Evolutionary conservation across 768 basidiomycete genomes (phyloP).

Genomic region (Leucosporidium scottii): DNA sequence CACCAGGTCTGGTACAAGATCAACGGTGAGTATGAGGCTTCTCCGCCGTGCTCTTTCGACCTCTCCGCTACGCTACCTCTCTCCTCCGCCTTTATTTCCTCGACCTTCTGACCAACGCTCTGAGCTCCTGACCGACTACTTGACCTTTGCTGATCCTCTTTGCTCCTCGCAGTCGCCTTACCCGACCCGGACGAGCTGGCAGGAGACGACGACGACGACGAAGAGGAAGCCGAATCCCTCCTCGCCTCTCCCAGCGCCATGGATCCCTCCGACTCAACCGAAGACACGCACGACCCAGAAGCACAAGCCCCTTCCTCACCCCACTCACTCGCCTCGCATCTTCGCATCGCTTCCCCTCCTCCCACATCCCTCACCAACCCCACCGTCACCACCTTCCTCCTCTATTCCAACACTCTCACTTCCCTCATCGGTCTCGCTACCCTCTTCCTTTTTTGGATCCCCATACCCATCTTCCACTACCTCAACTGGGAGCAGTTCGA

Average conservation of each 20-base stretch:
- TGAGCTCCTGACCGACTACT: too few relatives aligned
- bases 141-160: too few relatives aligned
- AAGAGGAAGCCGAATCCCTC: conserved; percentile 25
- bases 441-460: conserved; percentile 65
- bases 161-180: conserved; percentile 10
- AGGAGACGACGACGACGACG: conserved; percentile 39
- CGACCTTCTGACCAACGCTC: too few relatives aligned
- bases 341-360: background rate
- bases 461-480: conserved; percentile 66
- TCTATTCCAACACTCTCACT: conserved; percentile 76
- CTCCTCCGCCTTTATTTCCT: too few relatives aligned
- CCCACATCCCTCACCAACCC: conserved; percentile 36
- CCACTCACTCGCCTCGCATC: background rate
- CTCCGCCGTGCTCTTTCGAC: too few relatives aligned
- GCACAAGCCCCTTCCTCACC: background rate
- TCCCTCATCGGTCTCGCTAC: conserved; percentile 73
- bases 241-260: background rate
- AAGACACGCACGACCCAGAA: conserved; percentile 6
- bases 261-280: background rate
- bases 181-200: conserved; percentile 5
- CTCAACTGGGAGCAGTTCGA: conserved; percentile 59
- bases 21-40: background rate
- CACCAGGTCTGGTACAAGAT: conserved; percentile 37
- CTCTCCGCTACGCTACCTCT: too few relatives aligned
- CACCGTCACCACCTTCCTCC: conserved; percentile 67